Percentiles rank a stretch among this genome's conserved stretches.
Conservation (phyloP, 768 basidiomycete species). For the Mycena capillaripes region DNA sequence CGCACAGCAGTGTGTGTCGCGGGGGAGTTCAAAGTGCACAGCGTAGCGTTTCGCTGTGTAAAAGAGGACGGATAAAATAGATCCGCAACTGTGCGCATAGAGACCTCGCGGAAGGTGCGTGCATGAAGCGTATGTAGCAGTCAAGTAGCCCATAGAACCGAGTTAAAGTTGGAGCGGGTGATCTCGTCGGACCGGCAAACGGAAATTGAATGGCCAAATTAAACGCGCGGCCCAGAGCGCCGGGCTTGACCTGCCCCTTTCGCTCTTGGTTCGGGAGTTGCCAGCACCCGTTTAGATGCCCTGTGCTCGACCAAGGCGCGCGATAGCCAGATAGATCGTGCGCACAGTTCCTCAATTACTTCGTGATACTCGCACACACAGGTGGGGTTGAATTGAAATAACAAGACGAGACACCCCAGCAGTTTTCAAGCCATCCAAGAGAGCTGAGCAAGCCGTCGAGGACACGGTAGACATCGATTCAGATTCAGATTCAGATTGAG, state of each 20-base stretch:
- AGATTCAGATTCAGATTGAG: neutral
- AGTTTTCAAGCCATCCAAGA: neutral
- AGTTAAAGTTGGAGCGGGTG: conserved; percentile 28
- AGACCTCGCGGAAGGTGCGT: conserved; percentile 28
- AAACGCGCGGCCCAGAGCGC: neutral
- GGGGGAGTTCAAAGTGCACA: conserved; percentile 1
- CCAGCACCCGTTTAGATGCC: conserved; percentile 6
- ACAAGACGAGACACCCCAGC: neutral
- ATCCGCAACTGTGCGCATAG: neutral
- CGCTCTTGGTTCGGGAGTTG: conserved; percentile 2
- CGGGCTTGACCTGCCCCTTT: conserved; percentile 23
- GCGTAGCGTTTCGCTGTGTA: neutral
- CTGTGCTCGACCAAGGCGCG: neutral
- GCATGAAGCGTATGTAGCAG: conserved; percentile 24
- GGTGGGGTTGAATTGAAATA: neutral
- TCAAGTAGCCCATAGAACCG: conserved; percentile 9
- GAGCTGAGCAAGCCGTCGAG: too few relatives aligned
- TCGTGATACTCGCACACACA: neutral
- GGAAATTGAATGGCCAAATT: conserved; percentile 25
- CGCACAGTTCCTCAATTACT: neutral
- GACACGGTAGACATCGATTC: neutral
- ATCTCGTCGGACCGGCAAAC: conserved; percentile 24
- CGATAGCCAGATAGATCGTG: conserved; percentile 1
- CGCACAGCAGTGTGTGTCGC: neutral
- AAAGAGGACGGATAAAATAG: conserved; percentile 27